Conservation (phyloP, 192 early-diverging fungal species). For the Mortierella alpina region DNA sequence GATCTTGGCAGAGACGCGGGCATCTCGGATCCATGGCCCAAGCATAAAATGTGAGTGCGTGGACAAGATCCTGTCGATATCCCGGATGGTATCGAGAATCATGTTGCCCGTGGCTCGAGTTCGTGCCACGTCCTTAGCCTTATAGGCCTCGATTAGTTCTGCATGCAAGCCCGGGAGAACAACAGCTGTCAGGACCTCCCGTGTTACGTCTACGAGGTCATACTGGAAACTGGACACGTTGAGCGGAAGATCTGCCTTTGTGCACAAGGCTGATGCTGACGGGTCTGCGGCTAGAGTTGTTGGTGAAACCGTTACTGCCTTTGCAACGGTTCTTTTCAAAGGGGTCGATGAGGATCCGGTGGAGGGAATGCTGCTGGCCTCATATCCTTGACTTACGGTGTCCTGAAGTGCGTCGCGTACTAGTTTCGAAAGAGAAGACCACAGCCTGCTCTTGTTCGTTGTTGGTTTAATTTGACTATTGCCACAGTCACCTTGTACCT, state of each 20-base stretch:
- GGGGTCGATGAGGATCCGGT: background rate
- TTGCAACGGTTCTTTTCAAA: background rate
- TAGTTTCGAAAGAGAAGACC: background rate
- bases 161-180: slow-evolving; percentile 36
- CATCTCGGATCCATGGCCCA: slow-evolving; percentile 35
- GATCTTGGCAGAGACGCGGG: slow-evolving; percentile 13
- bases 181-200: slow-evolving; percentile 29
- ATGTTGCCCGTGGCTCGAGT: slow-evolving; percentile 7
- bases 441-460: background rate
- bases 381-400: background rate
- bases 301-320: background rate
- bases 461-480: background rate
- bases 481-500: background rate
- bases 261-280: background rate
- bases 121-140: slow-evolving; percentile 13
- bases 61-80: slow-evolving; percentile 27
- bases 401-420: slow-evolving; percentile 8
- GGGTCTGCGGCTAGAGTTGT: background rate
- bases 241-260: slow-evolving; percentile 14
- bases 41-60: slow-evolving; percentile 46
- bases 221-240: slow-evolving; percentile 45
- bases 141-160: slow-evolving; percentile 34
- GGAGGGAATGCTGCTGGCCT: background rate
- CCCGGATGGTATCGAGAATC: slow-evolving; percentile 12
- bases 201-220: slow-evolving; percentile 47